A percentile compares a stretch with the other conserved stretches of the same genome.
These are phyloP conservation scores for Beauveria pseudobassiana DNA, from an alignment of 2,329 filamentous ascomycete species.

Conservation along the genomic window DNA sequence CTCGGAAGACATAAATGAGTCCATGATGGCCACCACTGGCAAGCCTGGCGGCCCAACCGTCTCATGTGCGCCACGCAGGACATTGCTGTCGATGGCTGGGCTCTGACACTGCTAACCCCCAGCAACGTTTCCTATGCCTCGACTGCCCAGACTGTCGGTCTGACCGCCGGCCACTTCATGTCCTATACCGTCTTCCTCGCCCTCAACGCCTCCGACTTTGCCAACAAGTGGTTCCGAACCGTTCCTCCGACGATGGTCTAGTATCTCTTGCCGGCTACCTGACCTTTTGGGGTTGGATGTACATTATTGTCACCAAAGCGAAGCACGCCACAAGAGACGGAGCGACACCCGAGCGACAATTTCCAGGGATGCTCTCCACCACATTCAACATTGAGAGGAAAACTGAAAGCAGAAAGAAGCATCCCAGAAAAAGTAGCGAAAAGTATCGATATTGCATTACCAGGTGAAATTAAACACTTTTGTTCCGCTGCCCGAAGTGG, in stretches of 20 bases:
- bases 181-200: constrained; percentile 97
- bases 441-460: no score
- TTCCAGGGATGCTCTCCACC: no score
- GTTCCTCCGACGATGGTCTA: constrained; percentile 63
- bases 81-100: constrained; percentile 98
- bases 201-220: constrained; percentile 93
- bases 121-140: constrained; percentile 95
- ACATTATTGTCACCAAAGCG: constrained; percentile 80
- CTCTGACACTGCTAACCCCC: constrained; percentile 82
- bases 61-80: constrained; percentile 98
- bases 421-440: no score
- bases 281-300: constrained; percentile 92
- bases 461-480: no score
- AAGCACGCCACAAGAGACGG: no score
- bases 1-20: constrained; percentile 65
- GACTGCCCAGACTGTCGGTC: constrained; percentile 90
- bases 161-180: constrained; percentile 93
- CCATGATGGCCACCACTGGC: constrained; percentile 64
- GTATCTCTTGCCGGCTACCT: constrained; percentile 85
- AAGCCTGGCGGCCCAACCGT: constrained; percentile 70
- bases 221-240: constrained; percentile 86
- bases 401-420: no score
- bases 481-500: no score
- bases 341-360: no score
- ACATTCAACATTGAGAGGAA: no score